These are phyloP conservation scores for Penicillium sumatraense DNA, from an alignment of 2,329 filamentous ascomycete genomes.

Conservation along the genomic window DNA sequence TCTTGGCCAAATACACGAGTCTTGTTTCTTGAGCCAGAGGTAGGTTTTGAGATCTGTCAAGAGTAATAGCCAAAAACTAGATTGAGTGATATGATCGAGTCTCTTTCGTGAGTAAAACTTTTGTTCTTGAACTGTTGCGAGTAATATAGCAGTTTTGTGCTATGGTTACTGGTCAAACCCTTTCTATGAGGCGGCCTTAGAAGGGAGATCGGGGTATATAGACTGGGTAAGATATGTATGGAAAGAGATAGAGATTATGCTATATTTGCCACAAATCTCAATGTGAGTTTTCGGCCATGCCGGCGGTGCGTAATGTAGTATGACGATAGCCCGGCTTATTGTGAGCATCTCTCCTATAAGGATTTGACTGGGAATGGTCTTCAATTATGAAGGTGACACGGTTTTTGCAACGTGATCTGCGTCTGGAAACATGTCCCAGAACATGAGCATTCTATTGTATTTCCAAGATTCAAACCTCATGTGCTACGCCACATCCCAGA, in stretches of 20 bases:
- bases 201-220: background rate
- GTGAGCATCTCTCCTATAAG: background rate
- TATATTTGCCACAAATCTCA: background rate
- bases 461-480: background rate
- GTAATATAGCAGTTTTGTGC: no score
- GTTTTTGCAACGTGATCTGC: conserved; percentile 8
- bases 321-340: background rate
- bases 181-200: no score
- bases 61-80: no score
- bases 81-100: no score
- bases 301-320: background rate
- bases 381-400: conserved; percentile 5
- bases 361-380: background rate
- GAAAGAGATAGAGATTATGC: no score
- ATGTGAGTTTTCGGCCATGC: background rate
- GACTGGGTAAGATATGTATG: no score
- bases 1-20: background rate
- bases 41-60: no score
- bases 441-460: background rate
- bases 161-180: no score
- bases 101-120: no score
- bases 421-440: background rate
- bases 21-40: no score
- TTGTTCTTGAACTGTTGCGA: no score
- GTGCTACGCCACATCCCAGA: conserved; percentile 13